Percentiles rank a stretch among this genome's conserved stretches.
Evolutionary conservation across 164 flowering plant species (phyloP).

Genomic region (Paratinospora sagittata): DNA sequence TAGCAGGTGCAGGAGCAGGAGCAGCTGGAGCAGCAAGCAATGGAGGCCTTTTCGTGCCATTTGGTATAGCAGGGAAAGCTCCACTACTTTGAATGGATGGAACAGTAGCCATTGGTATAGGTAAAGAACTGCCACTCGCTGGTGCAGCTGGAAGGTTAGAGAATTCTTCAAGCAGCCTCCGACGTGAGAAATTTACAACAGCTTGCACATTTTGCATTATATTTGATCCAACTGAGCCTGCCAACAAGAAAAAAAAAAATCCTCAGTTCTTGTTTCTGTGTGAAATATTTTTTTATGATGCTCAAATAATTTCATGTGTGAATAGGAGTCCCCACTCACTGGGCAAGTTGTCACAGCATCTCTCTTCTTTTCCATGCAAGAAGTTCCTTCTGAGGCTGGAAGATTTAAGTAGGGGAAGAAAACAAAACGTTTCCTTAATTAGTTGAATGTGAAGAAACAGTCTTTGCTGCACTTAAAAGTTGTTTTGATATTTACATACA

Average conservation of each 20-base stretch:
- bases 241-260: not conserved
- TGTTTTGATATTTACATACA: no score
- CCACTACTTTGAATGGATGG: conserved; percentile 60
- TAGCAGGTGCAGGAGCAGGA: no score
- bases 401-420: not conserved
- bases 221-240: conserved; percentile 37
- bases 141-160: conserved; percentile 55
- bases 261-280: not conserved
- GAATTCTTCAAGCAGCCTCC: conserved; percentile 33
- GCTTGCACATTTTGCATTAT: conserved; percentile 21
- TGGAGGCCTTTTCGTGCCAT: conserved; percentile 14
- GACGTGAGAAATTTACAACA: conserved; percentile 35
- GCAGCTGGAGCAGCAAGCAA: no score
- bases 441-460: no score
- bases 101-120: conserved; percentile 20
- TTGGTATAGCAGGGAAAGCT: conserved; percentile 45
- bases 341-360: no score
- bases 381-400: conserved; percentile 23
- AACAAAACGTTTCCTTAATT: conserved; percentile 20
- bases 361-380: no score
- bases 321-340: conserved; percentile 25
- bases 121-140: conserved; percentile 18
- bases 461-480: conserved; percentile 29
- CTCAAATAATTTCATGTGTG: no score
- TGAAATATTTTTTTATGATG: no score